Percentiles rank a stretch among this genome's conserved stretches.
phyloP scores from a whole-genome alignment of 2,329 filamentous ascomycete genomes.

The Phoma herbarum region DNA sequence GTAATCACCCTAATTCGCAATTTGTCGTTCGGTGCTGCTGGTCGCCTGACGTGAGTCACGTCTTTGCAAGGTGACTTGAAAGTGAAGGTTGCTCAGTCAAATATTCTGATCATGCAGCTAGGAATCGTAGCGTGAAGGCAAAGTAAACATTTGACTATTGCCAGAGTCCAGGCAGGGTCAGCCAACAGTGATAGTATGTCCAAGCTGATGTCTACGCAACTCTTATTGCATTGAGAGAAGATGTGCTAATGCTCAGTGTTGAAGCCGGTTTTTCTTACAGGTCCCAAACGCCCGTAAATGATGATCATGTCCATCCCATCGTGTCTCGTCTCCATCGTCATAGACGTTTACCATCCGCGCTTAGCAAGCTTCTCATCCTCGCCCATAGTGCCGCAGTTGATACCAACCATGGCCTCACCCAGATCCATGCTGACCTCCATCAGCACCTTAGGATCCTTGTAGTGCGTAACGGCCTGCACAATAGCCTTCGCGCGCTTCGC shows the following conservation, averaged over 20 bases:
- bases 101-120: neutral
- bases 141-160: neutral
- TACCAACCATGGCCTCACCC: conserved; percentile 98
- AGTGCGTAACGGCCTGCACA: conserved; percentile 93
- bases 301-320: conserved; percentile 5
- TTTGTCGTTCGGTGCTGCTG: neutral
- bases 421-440: conserved; percentile 87
- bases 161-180: neutral
- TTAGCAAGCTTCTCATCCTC: conserved; percentile 83
- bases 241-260: conserved; percentile 13
- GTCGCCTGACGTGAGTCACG: neutral
- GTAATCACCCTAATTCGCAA: too few species aligned
- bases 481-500: conserved; percentile 92
- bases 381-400: conserved; percentile 82
- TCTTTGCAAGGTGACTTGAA: neutral
- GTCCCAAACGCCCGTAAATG: conserved; percentile 18
- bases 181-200: too few species aligned
- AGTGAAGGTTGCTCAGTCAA: neutral
- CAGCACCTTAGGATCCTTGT: conserved; percentile 81
- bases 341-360: conserved; percentile 76
- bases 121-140: neutral
- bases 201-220: neutral
- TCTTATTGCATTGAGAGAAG: conserved; percentile 8
- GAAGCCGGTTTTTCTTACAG: conserved; percentile 18
- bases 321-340: neutral